These are phyloP conservation scores for Suhomyces chickasaworum DNA, from an alignment of 1,139 yeast species.

Conservation along the genomic window DNA sequence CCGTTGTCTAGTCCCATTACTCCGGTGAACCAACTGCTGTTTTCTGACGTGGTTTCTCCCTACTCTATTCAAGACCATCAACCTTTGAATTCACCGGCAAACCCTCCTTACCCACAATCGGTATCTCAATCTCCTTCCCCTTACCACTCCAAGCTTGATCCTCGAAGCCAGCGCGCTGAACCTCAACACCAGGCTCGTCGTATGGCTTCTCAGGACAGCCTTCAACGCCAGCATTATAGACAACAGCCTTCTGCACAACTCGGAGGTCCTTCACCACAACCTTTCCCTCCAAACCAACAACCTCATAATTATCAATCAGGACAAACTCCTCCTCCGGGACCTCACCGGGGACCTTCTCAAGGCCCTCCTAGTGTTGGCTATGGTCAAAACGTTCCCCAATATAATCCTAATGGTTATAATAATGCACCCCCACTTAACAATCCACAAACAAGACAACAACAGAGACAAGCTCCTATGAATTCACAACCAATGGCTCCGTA, in stretches of 20 bases:
- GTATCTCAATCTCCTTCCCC: not conserved
- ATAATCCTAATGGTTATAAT: not conserved
- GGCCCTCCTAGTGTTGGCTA: not conserved
- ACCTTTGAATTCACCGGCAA: not conserved
- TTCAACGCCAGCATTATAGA: conserved; percentile 1
- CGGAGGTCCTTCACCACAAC: not conserved
- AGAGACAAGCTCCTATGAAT: conserved; percentile 1
- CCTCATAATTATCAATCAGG: not conserved
- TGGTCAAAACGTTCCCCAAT: not conserved
- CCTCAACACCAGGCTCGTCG: conserved; percentile 1
- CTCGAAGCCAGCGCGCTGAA: not conserved
- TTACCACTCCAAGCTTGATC: conserved; percentile 1
- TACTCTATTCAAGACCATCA: conserved; percentile 17
- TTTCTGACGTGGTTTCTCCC: conserved; percentile 13
- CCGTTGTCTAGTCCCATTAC: conserved; percentile 9
- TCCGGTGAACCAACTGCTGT: conserved; percentile 16
- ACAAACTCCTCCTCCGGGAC: not conserved
- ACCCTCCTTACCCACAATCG: not conserved
- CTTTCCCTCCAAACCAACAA: not conserved
- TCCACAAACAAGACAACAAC: not conserved
- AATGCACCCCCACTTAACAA: not conserved
- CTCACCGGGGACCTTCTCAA: not conserved
- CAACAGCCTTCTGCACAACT: not conserved
- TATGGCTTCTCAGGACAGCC: conserved; percentile 3
- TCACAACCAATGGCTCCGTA: not conserved